A percentile compares a stretch with the other conserved stretches of the same genome.
These are phyloP conservation scores for Chamaecrista fasciculata DNA, from an alignment of 306 rosid genomes.

Conservation along the genomic window DNA sequence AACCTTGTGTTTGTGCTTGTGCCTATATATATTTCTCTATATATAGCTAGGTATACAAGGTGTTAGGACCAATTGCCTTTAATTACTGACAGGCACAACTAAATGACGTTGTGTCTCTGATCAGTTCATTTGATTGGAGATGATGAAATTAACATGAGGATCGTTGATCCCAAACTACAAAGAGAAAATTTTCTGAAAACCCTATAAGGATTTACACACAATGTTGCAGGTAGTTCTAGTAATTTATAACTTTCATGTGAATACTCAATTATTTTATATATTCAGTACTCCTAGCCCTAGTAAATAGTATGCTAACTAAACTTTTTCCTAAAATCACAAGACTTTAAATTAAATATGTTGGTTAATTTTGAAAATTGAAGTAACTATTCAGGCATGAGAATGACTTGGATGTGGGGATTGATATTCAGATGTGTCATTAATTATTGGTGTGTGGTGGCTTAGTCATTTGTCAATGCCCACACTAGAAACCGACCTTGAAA, in stretches of 20 bases:
- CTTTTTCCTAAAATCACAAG: slow-evolving; percentile 16
- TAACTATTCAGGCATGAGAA: not conserved
- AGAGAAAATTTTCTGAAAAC: not conserved
- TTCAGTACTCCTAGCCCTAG: no score
- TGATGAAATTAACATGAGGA: not conserved
- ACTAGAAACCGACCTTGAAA: slow-evolving; percentile 25
- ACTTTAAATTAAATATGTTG: no score
- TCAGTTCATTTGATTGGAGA: not conserved
- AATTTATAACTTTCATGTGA: not conserved
- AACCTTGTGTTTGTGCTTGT: not conserved
- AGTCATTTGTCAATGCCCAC: slow-evolving; percentile 37
- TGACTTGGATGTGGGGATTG: not conserved
- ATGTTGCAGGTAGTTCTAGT: not conserved
- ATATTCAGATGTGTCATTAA: slow-evolving; percentile 2
- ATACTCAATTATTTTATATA: slow-evolving; percentile 11
- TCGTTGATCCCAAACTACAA: not conserved
- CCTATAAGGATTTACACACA: not conserved
- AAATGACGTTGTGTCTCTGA: slow-evolving; percentile 15
- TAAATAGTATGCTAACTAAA: no score
- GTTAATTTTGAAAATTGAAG: slow-evolving; percentile 16
- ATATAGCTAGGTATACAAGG: not conserved
- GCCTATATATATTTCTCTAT: not conserved
- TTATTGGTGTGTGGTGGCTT: slow-evolving; percentile 26
- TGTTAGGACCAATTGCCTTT: slow-evolving; percentile 14
- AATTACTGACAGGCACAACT: not conserved